Conservation (phyloP, 768 basidiomycete species). For the Tulasnella sp. region DNA sequence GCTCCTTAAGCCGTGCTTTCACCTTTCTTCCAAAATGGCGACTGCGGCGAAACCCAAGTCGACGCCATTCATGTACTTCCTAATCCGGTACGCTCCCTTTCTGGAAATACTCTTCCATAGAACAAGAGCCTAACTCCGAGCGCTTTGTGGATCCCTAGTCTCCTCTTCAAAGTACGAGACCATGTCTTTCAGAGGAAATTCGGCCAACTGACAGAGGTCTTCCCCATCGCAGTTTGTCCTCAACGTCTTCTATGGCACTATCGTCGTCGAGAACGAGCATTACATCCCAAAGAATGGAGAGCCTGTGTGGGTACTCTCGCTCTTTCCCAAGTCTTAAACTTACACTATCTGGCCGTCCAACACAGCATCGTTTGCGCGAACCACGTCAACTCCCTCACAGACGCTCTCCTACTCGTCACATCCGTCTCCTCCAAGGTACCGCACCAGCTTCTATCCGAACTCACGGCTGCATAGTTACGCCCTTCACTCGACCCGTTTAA, state of each 20-base stretch:
- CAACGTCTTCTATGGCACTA: slow-evolving; percentile 83
- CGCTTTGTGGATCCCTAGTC: slow-evolving; percentile 20
- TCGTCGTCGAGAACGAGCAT: slow-evolving; percentile 70
- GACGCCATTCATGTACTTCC: slow-evolving; percentile 51
- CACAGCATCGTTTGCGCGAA: slow-evolving; percentile 73
- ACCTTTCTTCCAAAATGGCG: not conserved
- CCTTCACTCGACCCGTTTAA: slow-evolving; percentile 22
- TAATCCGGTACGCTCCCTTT: slow-evolving; percentile 31
- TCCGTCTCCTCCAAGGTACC: slow-evolving; percentile 56
- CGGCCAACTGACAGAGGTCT: not conserved
- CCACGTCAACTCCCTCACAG: slow-evolving; percentile 77
- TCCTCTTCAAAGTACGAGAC: slow-evolving; percentile 16
- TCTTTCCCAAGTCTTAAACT: not conserved
- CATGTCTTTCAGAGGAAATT: not conserved
- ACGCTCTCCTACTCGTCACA: slow-evolving; percentile 72
- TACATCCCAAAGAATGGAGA: slow-evolving; percentile 58
- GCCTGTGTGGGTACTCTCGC: slow-evolving; percentile 46
- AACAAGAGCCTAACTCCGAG: not conserved
- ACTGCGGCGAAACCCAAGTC: slow-evolving; percentile 22
- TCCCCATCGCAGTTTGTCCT: slow-evolving; percentile 51
- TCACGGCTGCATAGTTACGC: not conserved
- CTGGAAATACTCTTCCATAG: not conserved
- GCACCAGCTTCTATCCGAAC: slow-evolving; percentile 10
- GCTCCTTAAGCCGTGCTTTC: too few species aligned
- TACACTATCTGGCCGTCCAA: not conserved